phyloP scores from a whole-genome alignment of 1,284 basidiomycete genomes.

The Pseudozyma tsukubaensis region DNA sequence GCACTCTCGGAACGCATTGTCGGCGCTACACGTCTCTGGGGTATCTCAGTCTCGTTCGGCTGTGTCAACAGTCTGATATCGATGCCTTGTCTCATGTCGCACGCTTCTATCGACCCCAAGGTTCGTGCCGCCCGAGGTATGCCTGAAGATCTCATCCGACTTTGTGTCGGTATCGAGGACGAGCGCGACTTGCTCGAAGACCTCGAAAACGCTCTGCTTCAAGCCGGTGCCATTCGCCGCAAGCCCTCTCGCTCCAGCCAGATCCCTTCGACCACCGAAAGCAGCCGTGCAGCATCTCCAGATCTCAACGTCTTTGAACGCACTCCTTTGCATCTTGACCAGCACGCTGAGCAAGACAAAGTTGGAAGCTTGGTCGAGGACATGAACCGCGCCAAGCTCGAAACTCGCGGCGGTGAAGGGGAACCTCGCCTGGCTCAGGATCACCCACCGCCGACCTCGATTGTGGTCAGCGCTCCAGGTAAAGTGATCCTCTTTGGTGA shows the following conservation, averaged over 20 bases:
- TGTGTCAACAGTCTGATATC: slow-evolving; percentile 98
- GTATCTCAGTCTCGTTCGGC: slow-evolving; percentile 97
- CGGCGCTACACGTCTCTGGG: slow-evolving; percentile 91
- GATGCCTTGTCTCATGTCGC: slow-evolving; percentile 99
- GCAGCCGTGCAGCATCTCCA: slow-evolving; percentile 45
- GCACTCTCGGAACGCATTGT: slow-evolving; percentile 91
- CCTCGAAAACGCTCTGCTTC: slow-evolving; percentile 88
- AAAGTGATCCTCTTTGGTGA: slow-evolving; percentile 99
- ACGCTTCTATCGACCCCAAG: slow-evolving; percentile 95
- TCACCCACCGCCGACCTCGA: slow-evolving; percentile 44
- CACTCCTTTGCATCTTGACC: slow-evolving; percentile 37
- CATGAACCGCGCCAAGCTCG: slow-evolving; percentile 53
- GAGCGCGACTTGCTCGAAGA: slow-evolving; percentile 92
- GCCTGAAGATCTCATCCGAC: slow-evolving; percentile 95
- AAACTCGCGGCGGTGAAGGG: slow-evolving; percentile 62
- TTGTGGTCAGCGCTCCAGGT: slow-evolving; percentile 77
- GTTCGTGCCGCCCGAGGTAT: slow-evolving; percentile 91
- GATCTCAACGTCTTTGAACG: slow-evolving; percentile 40
- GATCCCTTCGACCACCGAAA: slow-evolving; percentile 18
- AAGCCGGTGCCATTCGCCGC: slow-evolving; percentile 83
- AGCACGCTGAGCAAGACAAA: slow-evolving; percentile 25
- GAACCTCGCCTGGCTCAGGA: slow-evolving; percentile 26
- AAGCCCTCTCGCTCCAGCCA: slow-evolving; percentile 11
- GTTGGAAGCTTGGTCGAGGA: slow-evolving; percentile 49
- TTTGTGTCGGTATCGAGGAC: slow-evolving; percentile 99